Conservation (phyloP, 1,139 yeast genomes). For the Chernovozyma sophiae-reginae region DNA sequence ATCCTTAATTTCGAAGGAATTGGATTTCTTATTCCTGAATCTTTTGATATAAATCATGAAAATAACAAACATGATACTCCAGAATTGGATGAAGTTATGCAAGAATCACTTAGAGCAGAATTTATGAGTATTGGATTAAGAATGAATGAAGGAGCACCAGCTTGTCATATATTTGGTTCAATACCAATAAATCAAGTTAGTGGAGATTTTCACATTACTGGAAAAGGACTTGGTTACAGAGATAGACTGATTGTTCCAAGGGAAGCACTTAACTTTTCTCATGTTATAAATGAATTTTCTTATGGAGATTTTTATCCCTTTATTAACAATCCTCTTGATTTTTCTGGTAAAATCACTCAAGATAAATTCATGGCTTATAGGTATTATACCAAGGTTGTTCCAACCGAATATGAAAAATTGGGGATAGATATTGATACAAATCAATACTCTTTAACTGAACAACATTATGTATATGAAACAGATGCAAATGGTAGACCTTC, state of each 20-base stretch:
- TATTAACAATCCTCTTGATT: conserved; percentile 81
- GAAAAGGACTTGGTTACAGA: conserved; percentile 61
- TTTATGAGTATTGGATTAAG: conserved; percentile 43
- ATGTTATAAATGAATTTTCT: conserved; percentile 80
- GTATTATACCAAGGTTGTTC: conserved; percentile 77
- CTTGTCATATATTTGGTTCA: conserved; percentile 86
- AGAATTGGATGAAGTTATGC: conserved; percentile 61
- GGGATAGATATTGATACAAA: conserved; percentile 76
- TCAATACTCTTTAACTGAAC: conserved; percentile 79
- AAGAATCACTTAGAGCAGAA: conserved; percentile 62
- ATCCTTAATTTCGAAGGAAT: conserved; percentile 64
- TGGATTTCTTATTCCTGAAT: conserved; percentile 49
- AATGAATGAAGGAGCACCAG: conserved; percentile 54
- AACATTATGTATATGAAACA: conserved; percentile 24
- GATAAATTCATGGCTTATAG: conserved; percentile 46
- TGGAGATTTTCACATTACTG: conserved; percentile 85
- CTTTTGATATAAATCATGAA: conserved; percentile 39
- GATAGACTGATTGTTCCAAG: conserved; percentile 42
- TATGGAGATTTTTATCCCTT: conserved; percentile 89
- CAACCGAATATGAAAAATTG: conserved; percentile 69
- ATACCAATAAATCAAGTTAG: conserved; percentile 81
- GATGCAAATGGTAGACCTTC: conserved; percentile 19
- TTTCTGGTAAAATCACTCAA: conserved; percentile 54
- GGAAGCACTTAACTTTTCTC: conserved; percentile 70
- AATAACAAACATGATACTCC: conserved; percentile 55